Percentiles rank a stretch among this genome's conserved stretches.
Conservation (phyloP, 78 protist genomes). For the Anaeramoeba flamelloides region DNA sequence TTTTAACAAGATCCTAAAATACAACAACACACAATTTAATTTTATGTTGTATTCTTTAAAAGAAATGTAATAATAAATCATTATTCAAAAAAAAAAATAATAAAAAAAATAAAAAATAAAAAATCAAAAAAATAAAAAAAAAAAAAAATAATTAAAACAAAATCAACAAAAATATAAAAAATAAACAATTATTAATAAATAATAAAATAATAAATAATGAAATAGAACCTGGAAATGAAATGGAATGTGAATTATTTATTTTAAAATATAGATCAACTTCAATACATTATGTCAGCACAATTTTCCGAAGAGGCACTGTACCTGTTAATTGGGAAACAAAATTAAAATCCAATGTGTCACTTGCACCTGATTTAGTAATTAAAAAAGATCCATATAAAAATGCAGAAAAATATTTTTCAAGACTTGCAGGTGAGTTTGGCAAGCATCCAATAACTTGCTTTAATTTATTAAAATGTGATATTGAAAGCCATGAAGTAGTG, state of each 20-base stretch:
- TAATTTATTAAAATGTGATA: background rate
- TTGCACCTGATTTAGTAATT: background rate
- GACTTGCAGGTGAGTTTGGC: background rate
- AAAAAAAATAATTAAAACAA: too few relatives aligned
- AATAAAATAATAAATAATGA: too few relatives aligned
- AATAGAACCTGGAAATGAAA: background rate
- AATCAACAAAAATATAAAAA: too few relatives aligned
- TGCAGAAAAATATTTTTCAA: background rate
- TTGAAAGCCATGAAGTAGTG: background rate
- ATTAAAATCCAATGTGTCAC: background rate
- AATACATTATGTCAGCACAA: background rate
- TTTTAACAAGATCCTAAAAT: too few relatives aligned
- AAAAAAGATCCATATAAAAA: background rate
- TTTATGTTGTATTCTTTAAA: too few relatives aligned
- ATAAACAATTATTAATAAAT: too few relatives aligned
- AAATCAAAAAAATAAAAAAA: too few relatives aligned
- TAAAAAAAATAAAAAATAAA: too few relatives aligned
- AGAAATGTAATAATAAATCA: too few relatives aligned
- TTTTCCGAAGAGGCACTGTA: background rate
- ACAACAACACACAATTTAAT: too few relatives aligned
- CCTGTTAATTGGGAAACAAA: background rate
- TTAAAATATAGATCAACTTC: background rate
- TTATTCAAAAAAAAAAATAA: too few relatives aligned
- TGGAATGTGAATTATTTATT: background rate
- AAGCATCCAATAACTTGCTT: background rate